Evolutionary conservation across 495 filamentous ascomycete species (phyloP).

Genomic region (Penicillium lagena): DNA sequence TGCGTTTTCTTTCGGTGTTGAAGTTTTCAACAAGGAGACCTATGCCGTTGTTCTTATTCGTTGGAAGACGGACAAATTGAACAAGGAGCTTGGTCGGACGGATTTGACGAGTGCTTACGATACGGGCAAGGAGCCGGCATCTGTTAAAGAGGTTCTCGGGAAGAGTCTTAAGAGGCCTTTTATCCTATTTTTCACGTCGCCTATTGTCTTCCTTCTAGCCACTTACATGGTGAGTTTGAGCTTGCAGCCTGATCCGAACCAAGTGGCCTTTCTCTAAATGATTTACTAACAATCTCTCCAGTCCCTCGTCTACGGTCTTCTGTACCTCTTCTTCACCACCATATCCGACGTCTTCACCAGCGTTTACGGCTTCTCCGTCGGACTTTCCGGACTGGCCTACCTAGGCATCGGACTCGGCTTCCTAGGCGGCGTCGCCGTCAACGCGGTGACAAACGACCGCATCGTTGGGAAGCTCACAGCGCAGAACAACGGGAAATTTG

Average conservation of each 20-base stretch:
- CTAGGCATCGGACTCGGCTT: slow-evolving; percentile 56
- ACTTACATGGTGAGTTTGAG: slow-evolving; percentile 57
- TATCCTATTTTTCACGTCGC: slow-evolving; percentile 36
- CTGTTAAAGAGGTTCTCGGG: slow-evolving; percentile 30
- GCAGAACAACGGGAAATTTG: slow-evolving; percentile 45
- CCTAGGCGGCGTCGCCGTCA: slow-evolving; percentile 36
- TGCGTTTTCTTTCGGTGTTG: slow-evolving; percentile 29
- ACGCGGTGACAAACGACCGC: slow-evolving; percentile 47
- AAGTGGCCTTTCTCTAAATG: too few species aligned
- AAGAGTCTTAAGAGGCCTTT: slow-evolving; percentile 40
- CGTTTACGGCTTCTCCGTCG: slow-evolving; percentile 48
- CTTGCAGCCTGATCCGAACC: too few species aligned
- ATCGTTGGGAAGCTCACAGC: slow-evolving; percentile 51
- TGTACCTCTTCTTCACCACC: slow-evolving; percentile 63
- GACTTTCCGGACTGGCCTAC: slow-evolving; percentile 54
- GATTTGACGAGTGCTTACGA: slow-evolving; percentile 19
- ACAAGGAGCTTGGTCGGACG: slow-evolving; percentile 28
- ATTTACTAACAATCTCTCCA: too few species aligned
- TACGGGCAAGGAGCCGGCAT: not conserved
- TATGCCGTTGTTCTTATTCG: slow-evolving; percentile 46
- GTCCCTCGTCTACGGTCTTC: slow-evolving; percentile 57
- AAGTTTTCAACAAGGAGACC: slow-evolving; percentile 40
- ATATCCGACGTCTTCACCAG: slow-evolving; percentile 57
- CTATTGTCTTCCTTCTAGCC: slow-evolving; percentile 46
- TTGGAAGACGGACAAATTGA: slow-evolving; percentile 39